Base-by-base conservation (phyloP, 495 filamentous ascomycete genomes). In the Stereocaulon alpinum region DNA sequence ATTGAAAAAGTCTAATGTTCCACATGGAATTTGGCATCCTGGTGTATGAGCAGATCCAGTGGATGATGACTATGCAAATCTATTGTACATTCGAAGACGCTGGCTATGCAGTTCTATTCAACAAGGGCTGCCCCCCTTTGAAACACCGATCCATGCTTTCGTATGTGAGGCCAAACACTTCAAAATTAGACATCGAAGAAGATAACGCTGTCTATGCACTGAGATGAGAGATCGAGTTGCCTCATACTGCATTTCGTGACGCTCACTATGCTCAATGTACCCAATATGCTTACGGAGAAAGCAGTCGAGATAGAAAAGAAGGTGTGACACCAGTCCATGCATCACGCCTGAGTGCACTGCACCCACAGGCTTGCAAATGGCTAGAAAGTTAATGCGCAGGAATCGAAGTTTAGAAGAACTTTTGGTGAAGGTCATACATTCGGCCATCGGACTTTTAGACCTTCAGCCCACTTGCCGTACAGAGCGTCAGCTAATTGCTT, bases 401-500 rank as follows among this genome's bases (percentile, higher is more conserved):
- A 17, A 40, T n/a, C n/a, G 37, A 29, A 14, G 4, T 2, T 37
- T 37, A 2, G 4, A 45, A 18, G n/a, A 3, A 17, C 14, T 14
- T 42, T 51, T 34, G 32, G 1, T 24, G 47, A 44, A 15, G 17
- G 9, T 67, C 70, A 83, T 20, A 80, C 68, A 37, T 74, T 73
- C 18, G 82, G 80, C 92, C 92, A 98, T 56, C 92, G 78, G 55
- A 77, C 80, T 65, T 84, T 83, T 66, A 97, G 71, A 15, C 89
- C 91, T 61, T 94, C 88, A 1, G 86, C 79, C 93, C 93, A 98
- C 24, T 92, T 80, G 44, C 82, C 77, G 72, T 95, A 97, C 20
- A 98, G 79, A 30, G 95, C 86, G 72, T 96, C 91, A 12, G 88
- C 86, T 29, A 98, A 73, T 69, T 91, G 83, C 67, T 88, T 89